Evolutionary conservation across 2,329 filamentous ascomycete species (phyloP).

Genomic region (Alternaria viburni): DNA sequence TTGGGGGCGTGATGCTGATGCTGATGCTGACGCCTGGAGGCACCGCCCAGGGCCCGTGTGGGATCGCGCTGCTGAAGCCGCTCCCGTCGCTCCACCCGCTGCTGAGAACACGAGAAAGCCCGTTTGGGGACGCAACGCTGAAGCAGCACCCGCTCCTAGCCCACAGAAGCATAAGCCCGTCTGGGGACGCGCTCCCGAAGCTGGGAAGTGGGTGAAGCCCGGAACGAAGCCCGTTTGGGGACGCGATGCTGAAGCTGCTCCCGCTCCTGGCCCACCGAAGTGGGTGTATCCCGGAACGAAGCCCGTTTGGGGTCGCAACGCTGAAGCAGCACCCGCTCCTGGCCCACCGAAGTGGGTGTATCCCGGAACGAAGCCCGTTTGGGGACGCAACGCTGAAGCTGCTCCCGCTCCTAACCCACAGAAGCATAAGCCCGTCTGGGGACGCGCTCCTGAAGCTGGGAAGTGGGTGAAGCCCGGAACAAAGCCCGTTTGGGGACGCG

Average conservation of each 20-base stretch:
- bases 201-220: neutral
- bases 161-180: neutral
- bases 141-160: neutral
- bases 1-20: no score
- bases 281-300: neutral
- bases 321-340: neutral
- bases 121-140: neutral
- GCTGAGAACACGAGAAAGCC: neutral
- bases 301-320: no score
- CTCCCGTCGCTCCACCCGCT: neutral
- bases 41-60: no score
- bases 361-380: neutral
- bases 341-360: neutral
- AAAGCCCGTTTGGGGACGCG: neutral
- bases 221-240: neutral
- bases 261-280: no score
- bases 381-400: slow-evolving; percentile 9
- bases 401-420: slow-evolving; percentile 14
- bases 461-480: neutral
- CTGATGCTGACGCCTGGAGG: no score
- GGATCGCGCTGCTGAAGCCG: no score
- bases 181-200: neutral
- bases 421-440: slow-evolving; percentile 12
- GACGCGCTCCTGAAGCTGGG: no score
- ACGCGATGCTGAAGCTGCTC: no score